Percentiles rank a stretch among this genome's conserved stretches.
phyloP scores from a whole-genome alignment of 2,329 filamentous ascomycete genomes.

The Apiospora hydei region DNA sequence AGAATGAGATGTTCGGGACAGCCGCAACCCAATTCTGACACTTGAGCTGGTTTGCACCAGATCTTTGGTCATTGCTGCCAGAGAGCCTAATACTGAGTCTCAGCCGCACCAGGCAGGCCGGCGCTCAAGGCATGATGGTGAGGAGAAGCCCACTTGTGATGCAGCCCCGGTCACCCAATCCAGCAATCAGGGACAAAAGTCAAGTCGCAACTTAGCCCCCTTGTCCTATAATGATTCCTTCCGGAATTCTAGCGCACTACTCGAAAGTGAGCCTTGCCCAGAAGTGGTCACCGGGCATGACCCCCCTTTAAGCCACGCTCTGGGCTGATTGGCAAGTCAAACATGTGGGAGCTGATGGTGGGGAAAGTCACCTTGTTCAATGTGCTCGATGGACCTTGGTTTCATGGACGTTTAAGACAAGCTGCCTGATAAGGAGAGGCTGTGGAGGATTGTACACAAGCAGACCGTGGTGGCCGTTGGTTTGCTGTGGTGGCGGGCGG shows the following conservation, averaged over 20 bases:
- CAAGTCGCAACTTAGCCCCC: neutral
- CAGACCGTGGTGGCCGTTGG: neutral
- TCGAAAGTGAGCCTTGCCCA: slow-evolving; percentile 1
- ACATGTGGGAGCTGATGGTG: neutral
- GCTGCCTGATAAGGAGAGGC: slow-evolving; percentile 8
- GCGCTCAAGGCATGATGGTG: neutral
- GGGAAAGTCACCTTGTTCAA: neutral
- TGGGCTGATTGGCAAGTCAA: neutral
- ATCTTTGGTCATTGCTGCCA: neutral
- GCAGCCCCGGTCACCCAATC: neutral
- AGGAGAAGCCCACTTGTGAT: neutral
- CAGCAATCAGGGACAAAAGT: slow-evolving; percentile 1
- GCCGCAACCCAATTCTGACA: neutral
- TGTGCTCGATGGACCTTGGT: neutral
- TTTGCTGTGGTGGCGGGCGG: neutral
- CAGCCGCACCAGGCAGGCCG: neutral
- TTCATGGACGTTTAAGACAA: neutral
- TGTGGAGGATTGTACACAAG: slow-evolving; percentile 13
- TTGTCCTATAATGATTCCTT: neutral
- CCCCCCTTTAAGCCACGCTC: neutral
- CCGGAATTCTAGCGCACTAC: neutral
- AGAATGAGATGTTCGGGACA: neutral
- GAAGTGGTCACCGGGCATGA: slow-evolving; percentile 2
- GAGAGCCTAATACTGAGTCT: neutral
- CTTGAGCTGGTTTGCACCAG: slow-evolving; percentile 2